Evolutionary conservation across 192 early-diverging fungal species (phyloP), one percentile per base, ranked within the genome.

Genomic region (Spizellomyces sp.): DNA sequence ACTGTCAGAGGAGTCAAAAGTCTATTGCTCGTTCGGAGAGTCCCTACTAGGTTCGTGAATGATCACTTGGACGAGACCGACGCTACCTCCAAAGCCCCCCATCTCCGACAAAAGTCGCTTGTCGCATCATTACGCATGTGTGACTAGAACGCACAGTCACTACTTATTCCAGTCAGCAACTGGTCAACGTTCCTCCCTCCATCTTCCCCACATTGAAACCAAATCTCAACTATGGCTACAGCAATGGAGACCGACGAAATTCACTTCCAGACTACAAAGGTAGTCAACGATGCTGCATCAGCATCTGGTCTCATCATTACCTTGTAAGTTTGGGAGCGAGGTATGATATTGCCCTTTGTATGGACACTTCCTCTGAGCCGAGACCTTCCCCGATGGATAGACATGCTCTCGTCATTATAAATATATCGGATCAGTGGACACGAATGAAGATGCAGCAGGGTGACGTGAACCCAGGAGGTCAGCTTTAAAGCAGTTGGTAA

Each of bases 351-450:
- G 27, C 27, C 12, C 66, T 21, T 36, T 5, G 8, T 8, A 7
- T 15, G 52, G 2, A 46, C 27, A 36, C 27, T 36, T 36, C 3
- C 27, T 36, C 27, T 36, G 27, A 36, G 27, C 27, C 27, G 27
- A 36, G 27, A 3, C 27, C 27, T 36, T 36, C 12, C 14, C 48
- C 64, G 44, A 17, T 15, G 27, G 57, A 42, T 47, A 94, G 93
- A 19, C 94, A 95, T 80, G 92, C 94, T 6, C 84, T 95, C 63
- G 92, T 92, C n/a, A 80, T 95, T 62, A 78, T 94, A 46, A 95
- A 95, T 58, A 89, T 94, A 59, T 93, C 93, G 6, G 94, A 95
- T 74, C 94, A 95, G 66, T 93, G 83, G 77, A 94, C 90, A 42
- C 82, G 94, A 21, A 83, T 79, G 6, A 85, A 83, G 46, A 71